These are phyloP conservation scores for Candida pini DNA, from an alignment of 805 yeast species.

Conservation along the genomic window DNA sequence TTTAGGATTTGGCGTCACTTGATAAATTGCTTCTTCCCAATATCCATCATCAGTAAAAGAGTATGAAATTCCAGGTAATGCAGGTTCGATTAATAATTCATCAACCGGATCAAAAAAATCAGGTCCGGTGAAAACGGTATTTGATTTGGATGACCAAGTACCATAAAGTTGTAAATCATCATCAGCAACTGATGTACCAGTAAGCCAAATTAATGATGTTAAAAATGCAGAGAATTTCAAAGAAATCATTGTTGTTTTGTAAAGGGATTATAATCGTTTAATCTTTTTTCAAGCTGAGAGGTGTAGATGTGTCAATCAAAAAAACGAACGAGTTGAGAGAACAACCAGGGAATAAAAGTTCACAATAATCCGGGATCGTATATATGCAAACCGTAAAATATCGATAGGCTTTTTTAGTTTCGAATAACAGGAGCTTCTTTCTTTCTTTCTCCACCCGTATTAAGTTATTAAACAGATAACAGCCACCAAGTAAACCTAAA, in stretches of 20 bases:
- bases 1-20: conserved; percentile 62
- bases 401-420: too few relatives aligned
- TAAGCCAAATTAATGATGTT: neutral
- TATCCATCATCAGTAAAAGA: conserved; percentile 91
- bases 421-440: too few relatives aligned
- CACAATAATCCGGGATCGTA: too few relatives aligned
- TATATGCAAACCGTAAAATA: too few relatives aligned
- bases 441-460: too few relatives aligned
- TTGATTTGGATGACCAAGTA: conserved; percentile 93
- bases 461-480: too few relatives aligned
- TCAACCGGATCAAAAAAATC: conserved; percentile 95
- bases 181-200: conserved; percentile 3
- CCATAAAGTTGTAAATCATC: conserved; percentile 48
- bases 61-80: conserved; percentile 87
- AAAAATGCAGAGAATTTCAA: neutral
- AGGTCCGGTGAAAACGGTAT: conserved; percentile 94
- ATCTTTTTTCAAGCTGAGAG: too few relatives aligned
- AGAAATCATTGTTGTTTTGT: conserved; percentile 1
- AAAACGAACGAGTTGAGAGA: too few relatives aligned
- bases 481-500: too few relatives aligned
- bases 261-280: neutral
- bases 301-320: too few relatives aligned
- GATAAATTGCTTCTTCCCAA: conserved; percentile 86
- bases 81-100: conserved; percentile 91
- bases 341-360: too few relatives aligned